Conservation (phyloP, 2,329 filamentous ascomycete species). For the Gliomastix tumulicola region DNA sequence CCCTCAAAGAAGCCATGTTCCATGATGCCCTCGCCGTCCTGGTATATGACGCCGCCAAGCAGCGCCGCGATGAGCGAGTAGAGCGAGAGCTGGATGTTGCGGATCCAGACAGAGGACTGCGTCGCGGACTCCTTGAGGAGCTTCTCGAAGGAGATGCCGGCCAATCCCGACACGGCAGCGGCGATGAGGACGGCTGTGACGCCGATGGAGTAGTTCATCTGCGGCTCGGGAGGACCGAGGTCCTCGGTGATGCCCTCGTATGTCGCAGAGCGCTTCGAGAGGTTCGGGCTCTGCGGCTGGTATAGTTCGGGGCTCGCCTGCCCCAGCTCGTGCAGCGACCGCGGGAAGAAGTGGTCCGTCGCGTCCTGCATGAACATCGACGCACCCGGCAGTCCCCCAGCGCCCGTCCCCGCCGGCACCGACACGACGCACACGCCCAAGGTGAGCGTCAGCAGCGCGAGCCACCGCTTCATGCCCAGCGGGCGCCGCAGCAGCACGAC, state of each 20-base stretch:
- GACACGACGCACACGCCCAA: slow-evolving; percentile 81
- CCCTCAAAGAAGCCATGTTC: slow-evolving; percentile 88
- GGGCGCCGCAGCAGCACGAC: slow-evolving; percentile 67
- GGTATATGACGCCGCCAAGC: slow-evolving; percentile 77
- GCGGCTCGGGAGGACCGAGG: slow-evolving; percentile 34
- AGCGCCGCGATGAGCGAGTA: slow-evolving; percentile 90
- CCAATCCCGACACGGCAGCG: slow-evolving; percentile 74
- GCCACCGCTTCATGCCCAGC: slow-evolving; percentile 69
- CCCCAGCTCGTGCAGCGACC: slow-evolving; percentile 71
- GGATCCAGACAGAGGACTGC: slow-evolving; percentile 78
- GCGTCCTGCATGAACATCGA: slow-evolving; percentile 58
- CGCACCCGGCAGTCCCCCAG: slow-evolving; percentile 52
- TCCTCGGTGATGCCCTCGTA: slow-evolving; percentile 79
- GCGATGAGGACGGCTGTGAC: slow-evolving; percentile 71
- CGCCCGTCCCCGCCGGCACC: not conserved
- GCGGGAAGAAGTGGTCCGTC: slow-evolving; percentile 64
- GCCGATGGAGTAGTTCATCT: slow-evolving; percentile 74
- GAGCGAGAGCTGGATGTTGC: slow-evolving; percentile 90
- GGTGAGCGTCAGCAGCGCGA: slow-evolving; percentile 71
- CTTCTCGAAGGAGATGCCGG: slow-evolving; percentile 85
- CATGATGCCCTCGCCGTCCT: slow-evolving; percentile 77
- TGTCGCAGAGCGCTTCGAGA: slow-evolving; percentile 61
- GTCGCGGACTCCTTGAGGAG: slow-evolving; percentile 78
- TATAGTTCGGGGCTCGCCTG: slow-evolving; percentile 29
- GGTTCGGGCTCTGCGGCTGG: slow-evolving; percentile 1